Percentiles rank a stretch among this genome's conserved stretches.
Evolutionary conservation across 2,329 filamentous ascomycete species (phyloP).

Genomic region (Fonsecaea monophora): DNA sequence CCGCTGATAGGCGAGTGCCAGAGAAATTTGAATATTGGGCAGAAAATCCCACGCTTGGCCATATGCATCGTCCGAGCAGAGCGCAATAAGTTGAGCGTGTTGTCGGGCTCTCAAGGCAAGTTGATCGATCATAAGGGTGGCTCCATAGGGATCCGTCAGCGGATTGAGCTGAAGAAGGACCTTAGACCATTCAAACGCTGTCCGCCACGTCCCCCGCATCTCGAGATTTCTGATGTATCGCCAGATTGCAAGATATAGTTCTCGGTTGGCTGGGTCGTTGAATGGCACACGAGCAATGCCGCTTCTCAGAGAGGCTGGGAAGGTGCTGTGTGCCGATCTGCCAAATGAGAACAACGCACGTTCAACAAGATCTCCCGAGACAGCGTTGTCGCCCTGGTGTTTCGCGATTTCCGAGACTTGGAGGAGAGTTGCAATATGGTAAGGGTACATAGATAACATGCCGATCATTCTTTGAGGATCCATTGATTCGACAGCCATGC

Average conservation of each 20-base stretch:
- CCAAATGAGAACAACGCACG: constrained; percentile 92
- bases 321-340: constrained; percentile 83
- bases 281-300: constrained; percentile 86
- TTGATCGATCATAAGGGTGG: constrained; percentile 81
- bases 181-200: constrained; percentile 92
- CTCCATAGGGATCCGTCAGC: constrained; percentile 77
- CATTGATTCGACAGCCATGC: constrained; percentile 78
- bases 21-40: constrained; percentile 76
- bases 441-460: constrained; percentile 76
- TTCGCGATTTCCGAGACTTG: constrained; percentile 92
- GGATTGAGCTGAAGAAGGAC: constrained; percentile 77
- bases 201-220: constrained; percentile 91
- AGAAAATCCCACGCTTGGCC: constrained; percentile 61
- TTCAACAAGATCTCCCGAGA: constrained; percentile 86
- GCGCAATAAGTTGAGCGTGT: constrained; percentile 74
- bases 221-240: constrained; percentile 85
- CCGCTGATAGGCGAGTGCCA: constrained; percentile 77
- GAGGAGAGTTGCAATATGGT: constrained; percentile 91
- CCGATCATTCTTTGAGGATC: constrained; percentile 83
- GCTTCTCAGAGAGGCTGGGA: constrained; percentile 74
- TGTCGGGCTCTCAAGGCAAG: constrained; percentile 83
- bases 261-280: constrained; percentile 80
- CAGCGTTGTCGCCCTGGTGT: constrained; percentile 84
- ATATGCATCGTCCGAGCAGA: constrained; percentile 63
- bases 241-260: constrained; percentile 89